Conservation (phyloP, 306 rosid species). For the Cucumis hystrix region DNA sequence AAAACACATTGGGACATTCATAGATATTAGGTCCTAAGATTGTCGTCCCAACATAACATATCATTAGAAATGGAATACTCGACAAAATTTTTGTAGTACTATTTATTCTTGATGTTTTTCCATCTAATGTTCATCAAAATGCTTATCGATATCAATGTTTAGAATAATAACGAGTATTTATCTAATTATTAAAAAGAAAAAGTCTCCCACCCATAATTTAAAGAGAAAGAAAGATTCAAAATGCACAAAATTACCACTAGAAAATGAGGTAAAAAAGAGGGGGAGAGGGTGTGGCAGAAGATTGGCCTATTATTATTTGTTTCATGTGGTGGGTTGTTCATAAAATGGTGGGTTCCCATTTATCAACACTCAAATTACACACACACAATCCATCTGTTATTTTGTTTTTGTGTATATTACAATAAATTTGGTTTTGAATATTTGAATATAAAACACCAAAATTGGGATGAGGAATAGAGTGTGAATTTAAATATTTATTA, state of each 20-base stretch:
- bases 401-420: neutral
- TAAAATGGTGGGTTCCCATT: conserved; percentile 4
- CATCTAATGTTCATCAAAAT: neutral
- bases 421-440: neutral
- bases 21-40: neutral
- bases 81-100: neutral
- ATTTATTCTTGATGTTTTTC: neutral
- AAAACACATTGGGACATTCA: neutral
- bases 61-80: neutral
- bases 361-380: neutral
- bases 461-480: neutral
- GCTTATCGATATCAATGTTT: too few species aligned
- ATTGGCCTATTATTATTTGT: conserved; percentile 3
- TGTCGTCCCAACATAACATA: neutral
- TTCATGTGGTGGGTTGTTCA: neutral
- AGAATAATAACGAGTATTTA: too few species aligned
- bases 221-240: neutral
- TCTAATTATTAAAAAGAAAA: too few species aligned
- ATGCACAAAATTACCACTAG: neutral
- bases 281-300: neutral
- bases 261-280: neutral
- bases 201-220: neutral
- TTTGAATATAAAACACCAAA: neutral
- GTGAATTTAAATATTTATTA: too few species aligned
- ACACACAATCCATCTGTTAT: neutral